Base-by-base conservation (phyloP, 2,329 filamentous ascomycete species). In the Ceratocystis ficicola region DNA sequence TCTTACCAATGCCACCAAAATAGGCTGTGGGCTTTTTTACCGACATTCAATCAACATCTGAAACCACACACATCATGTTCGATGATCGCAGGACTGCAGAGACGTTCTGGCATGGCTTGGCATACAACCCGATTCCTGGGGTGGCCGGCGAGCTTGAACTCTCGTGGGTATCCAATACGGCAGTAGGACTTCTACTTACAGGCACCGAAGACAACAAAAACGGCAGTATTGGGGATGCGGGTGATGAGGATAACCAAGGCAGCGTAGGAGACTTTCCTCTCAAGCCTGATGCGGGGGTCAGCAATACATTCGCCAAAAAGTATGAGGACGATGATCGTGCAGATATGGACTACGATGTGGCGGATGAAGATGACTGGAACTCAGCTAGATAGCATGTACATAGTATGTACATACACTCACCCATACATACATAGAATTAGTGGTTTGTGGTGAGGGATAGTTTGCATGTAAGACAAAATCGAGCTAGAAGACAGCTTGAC, bases 71-170 rank as follows among this genome's bases (percentile, higher is more conserved):
- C 64, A 80, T 88, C 63, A 81, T 81, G 5, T 88, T 88, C 72
- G 84, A 83, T 66, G 84, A 88, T 71, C 83, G 85, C 66, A 83
- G 83, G 72, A 86, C 86, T 15, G 89, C 87, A 3, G 89, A 93
- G 73, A 85, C 81, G 69, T 86, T 87, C 70, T 83, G 81, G 76
- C 82, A 83, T 70, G 78, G 81, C 32, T 75, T 84, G n/a, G 73
- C 81, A 60, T 78, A 78, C 59, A 79, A 80, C 55, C 76, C 80
- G 22, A 82, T 91, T 50, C 83, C 86, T 0, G 82, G 84, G 5
- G 75, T 89, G 10, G 76, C 80, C 1, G 85, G 82, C 52, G 81
- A 81, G 59, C 77, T 90, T 12, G 85, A 89, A 65, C 73, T 89
- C 48, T 74, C 81, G 0, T 93, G 89, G 89, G 79, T 78, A 28